Base-by-base conservation (phyloP, 371 early-diverging fungal species). In the Scutellospora calospora region DNA sequence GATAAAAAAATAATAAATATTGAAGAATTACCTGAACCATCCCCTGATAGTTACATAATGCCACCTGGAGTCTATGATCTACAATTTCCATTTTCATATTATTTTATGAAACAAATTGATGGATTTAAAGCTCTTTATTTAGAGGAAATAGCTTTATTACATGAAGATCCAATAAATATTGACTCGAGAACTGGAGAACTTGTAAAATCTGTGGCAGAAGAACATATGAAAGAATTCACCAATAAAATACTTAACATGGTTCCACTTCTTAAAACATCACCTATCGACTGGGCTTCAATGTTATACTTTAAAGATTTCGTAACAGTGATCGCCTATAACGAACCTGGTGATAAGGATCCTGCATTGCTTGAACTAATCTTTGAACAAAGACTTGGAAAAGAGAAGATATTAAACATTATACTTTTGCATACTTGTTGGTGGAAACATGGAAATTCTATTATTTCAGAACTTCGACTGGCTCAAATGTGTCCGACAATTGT, bases 31-130 rank as follows among this genome's bases (percentile, higher is more conserved):
- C 35, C 18, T 6, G 55, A 76, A 25, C 81, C 76, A 35, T 52
- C 55, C 41, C 77, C 76, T 5, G 69, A 81, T 29, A 29, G 29
- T 38, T 76, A 63, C 29, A 20, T 31, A 18, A 74, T 81, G 68
- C 59, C 76, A 18, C 68, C 49, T 25, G 55, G 51, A 59, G 25
- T 76, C 25, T 77, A 81, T 76, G 38, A 51, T 16, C 35, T 81
- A 14, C 77, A 52, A 29, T 81, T 81, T 62, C 81, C 81, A 35
- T 81, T 81, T 54, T 81, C 81, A 20, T 76, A 33, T 3, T 63
- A 81, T 65, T 65, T 81, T 16, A 45, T 63, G 49, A 55, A 81
- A 16, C 63, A 52, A 52, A 81, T 81, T 29, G 60, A 81, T 57
- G 38, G 49, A 14, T 81, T 77, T 25, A 81, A 76, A 62, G 54